These are phyloP conservation scores for Lathyrus sativus DNA, from an alignment of 306 rosid species.

Conservation along the genomic window DNA sequence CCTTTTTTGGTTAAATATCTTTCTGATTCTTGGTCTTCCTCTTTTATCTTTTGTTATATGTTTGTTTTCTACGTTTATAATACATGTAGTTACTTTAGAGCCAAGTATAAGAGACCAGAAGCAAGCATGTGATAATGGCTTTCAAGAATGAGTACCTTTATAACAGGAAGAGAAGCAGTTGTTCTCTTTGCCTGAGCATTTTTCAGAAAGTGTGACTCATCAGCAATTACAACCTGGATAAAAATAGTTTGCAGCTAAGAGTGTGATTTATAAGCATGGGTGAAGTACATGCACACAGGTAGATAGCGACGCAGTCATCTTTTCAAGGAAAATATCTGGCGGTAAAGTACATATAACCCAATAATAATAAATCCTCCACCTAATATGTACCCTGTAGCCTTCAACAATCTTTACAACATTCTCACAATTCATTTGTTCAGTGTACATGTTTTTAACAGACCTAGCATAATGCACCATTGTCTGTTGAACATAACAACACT, in stretches of 20 bases:
- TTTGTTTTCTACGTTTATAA: conserved; percentile 9
- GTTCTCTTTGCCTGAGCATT: conserved; percentile 99
- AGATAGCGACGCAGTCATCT: background rate
- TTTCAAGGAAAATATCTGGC: conserved; percentile 23
- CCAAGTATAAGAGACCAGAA: conserved; percentile 25
- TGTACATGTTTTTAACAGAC: conserved; percentile 24
- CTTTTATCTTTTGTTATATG: conserved; percentile 1
- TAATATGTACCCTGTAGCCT: conserved; percentile 9
- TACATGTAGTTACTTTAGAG: conserved; percentile 13
- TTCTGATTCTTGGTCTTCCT: conserved; percentile 1
- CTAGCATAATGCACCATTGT: background rate
- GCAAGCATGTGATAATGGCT: conserved; percentile 31
- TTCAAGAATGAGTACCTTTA: conserved; percentile 63
- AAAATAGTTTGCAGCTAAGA: conserved; percentile 42
- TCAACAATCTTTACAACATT: conserved; percentile 28
- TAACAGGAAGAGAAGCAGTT: conserved; percentile 76
- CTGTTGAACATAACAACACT: conserved; percentile 9
- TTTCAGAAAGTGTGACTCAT: conserved; percentile 92
- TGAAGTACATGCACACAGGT: conserved; percentile 20
- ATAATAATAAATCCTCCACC: background rate
- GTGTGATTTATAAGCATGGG: conserved; percentile 31
- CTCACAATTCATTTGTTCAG: conserved; percentile 20
- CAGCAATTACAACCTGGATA: conserved; percentile 94
- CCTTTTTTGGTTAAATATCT: conserved; percentile 18
- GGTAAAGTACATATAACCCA: conserved; percentile 6